Evolutionary conservation across 176 grass and related monocot species (phyloP).

Genomic region (Eleusine coracana): DNA sequence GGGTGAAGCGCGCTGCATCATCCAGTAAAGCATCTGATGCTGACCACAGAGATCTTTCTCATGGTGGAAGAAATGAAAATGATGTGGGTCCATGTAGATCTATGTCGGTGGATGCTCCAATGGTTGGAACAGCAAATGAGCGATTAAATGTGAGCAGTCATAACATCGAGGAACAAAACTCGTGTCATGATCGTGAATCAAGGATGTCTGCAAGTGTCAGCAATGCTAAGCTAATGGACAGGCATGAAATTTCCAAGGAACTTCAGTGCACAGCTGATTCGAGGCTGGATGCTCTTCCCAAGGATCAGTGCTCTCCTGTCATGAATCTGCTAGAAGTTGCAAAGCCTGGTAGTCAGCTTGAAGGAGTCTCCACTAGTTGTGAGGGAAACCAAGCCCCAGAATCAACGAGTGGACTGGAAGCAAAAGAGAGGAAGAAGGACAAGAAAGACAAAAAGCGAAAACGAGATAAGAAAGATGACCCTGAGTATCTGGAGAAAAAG

Average conservation of each 20-base stretch:
- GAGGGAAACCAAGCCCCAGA: conserved; percentile 47
- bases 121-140: conserved; percentile 54
- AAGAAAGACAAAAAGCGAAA: conserved; percentile 84
- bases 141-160: conserved; percentile 65
- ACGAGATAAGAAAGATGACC: conserved; percentile 78
- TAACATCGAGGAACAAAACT: conserved; percentile 67
- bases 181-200: conserved; percentile 71
- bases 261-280: conserved; percentile 90
- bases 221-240: conserved; percentile 67
- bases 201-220: conserved; percentile 85
- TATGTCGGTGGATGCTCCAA: conserved; percentile 92
- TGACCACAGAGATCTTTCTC: conserved; percentile 55
- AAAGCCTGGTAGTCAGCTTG: conserved; percentile 45
- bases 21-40: conserved; percentile 82
- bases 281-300: conserved; percentile 42
- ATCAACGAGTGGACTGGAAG: conserved; percentile 33
- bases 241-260: conserved; percentile 68
- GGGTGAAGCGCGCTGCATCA: conserved; percentile 69
- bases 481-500: conserved; percentile 82
- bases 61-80: conserved; percentile 70
- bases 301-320: conserved; percentile 44
- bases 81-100: conserved; percentile 87
- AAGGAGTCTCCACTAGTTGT: conserved; percentile 48
- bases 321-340: conserved; percentile 36
- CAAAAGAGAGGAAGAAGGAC: conserved; percentile 66